phyloP scores from a whole-genome alignment of 495 filamentous ascomycete genomes.

The Elaphomyces granulatus region DNA sequence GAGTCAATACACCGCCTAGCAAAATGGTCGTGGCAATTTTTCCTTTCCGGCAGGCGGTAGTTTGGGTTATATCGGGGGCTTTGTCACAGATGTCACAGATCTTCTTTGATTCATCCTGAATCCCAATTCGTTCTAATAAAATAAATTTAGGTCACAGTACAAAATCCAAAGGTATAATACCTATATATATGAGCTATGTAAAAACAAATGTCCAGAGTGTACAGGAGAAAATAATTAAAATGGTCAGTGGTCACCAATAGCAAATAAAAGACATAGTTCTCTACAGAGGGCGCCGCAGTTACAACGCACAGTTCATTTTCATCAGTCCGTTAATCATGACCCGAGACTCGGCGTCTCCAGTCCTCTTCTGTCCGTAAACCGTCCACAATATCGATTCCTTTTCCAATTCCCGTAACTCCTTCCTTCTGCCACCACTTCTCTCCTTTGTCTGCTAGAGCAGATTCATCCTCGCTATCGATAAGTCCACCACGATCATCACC shows the following conservation, averaged over 20 bases:
- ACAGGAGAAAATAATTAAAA: slow-evolving; percentile 6
- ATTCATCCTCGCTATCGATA: slow-evolving; percentile 81
- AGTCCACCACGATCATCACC: slow-evolving; percentile 75
- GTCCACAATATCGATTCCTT: slow-evolving; percentile 78
- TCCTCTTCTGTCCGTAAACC: slow-evolving; percentile 63
- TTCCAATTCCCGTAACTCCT: slow-evolving; percentile 67
- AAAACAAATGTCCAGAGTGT: too few relatives aligned
- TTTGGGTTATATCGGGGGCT: too few relatives aligned
- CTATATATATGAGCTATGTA: too few relatives aligned
- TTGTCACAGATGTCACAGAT: too few relatives aligned
- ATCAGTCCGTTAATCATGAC: slow-evolving; percentile 41
- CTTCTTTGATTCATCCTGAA: too few relatives aligned
- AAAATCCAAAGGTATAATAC: too few relatives aligned
- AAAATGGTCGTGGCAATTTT: too few relatives aligned
- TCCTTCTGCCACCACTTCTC: slow-evolving; percentile 74
- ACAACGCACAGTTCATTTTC: not conserved
- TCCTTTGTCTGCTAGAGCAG: slow-evolving; percentile 36
- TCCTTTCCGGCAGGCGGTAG: too few relatives aligned
- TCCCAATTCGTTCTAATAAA: too few relatives aligned
- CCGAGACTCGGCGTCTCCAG: slow-evolving; percentile 61
- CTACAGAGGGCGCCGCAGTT: too few relatives aligned
- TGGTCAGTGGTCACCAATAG: slow-evolving; percentile 20
- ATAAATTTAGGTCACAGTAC: too few relatives aligned
- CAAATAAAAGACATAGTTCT: slow-evolving; percentile 1
- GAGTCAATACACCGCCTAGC: too few relatives aligned